Percentiles rank a stretch among this genome's conserved stretches.
Conservation (phyloP, 495 filamentous ascomycete genomes). For the Tuber microsphaerosporum region DNA sequence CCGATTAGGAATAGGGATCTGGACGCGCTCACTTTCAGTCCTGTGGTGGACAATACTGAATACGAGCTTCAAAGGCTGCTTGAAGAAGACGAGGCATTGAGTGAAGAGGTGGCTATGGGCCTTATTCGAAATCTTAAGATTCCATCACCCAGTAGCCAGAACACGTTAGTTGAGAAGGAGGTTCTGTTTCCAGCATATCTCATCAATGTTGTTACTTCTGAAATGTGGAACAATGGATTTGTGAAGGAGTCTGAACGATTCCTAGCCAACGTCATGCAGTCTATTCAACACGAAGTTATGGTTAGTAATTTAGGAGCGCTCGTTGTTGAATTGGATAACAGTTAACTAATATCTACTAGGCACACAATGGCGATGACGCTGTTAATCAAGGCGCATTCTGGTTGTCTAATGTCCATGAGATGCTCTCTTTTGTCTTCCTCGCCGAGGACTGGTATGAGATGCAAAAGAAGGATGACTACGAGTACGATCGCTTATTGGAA, state of each 20-base stretch:
- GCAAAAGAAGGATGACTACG: conserved; percentile 98
- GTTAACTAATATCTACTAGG: conserved; percentile 39
- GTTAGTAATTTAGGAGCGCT: conserved; percentile 9
- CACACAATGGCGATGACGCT: conserved; percentile 93
- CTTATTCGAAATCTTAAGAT: conserved; percentile 95
- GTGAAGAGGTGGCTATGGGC: conserved; percentile 92
- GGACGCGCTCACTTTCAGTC: conserved; percentile 50
- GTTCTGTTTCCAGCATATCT: conserved; percentile 97
- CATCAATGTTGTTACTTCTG: conserved; percentile 96
- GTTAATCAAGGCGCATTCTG: conserved; percentile 98
- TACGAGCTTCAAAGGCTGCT: conserved; percentile 86
- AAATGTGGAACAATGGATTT: conserved; percentile 99
- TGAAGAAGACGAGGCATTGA: conserved; percentile 88
- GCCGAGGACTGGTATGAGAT: conserved; percentile 99
- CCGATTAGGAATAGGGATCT: conserved; percentile 30
- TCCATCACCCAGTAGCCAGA: conserved; percentile 70
- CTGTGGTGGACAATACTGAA: conserved; percentile 81
- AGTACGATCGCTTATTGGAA: conserved; percentile 94
- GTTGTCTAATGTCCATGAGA: conserved; percentile 98
- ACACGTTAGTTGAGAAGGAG: conserved; percentile 92
- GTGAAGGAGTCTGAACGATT: conserved; percentile 99
- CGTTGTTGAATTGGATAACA: not conserved
- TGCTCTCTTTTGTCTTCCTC: conserved; percentile 98
- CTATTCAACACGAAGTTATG: conserved; percentile 98
- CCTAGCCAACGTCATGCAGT: conserved; percentile 98